Conservation (phyloP, 163 green algal genomes). For the Scenedesmus sp. region DNA sequence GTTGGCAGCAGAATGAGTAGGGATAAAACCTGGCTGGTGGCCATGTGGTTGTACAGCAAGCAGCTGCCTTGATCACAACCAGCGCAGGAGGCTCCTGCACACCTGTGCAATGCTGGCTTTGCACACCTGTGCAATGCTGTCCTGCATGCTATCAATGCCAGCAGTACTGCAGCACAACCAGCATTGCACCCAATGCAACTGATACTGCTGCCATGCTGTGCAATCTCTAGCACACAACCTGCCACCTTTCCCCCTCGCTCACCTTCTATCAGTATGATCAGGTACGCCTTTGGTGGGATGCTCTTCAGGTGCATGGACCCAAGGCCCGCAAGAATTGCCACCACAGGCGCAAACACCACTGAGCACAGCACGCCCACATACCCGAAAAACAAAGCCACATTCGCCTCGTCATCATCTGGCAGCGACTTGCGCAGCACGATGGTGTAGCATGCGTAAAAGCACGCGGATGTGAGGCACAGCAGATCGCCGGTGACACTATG, state of each 20-base stretch:
- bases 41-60: too few species aligned
- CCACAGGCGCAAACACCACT: slow-evolving; percentile 70
- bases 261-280: slow-evolving; percentile 63
- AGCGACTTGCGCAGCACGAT: slow-evolving; percentile 79
- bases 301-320: slow-evolving; percentile 39
- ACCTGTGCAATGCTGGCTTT: not conserved
- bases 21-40: too few species aligned
- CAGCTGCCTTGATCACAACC: too few species aligned
- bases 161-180: too few species aligned
- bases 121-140: not conserved
- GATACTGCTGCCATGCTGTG: not conserved
- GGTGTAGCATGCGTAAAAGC: slow-evolving; percentile 92
- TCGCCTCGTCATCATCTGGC: slow-evolving; percentile 77
- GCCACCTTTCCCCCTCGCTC: slow-evolving; percentile 8
- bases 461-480: slow-evolving; percentile 83
- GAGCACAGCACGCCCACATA: slow-evolving; percentile 83
- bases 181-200: not conserved
- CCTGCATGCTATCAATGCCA: too few species aligned
- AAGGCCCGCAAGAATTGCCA: slow-evolving; percentile 48
- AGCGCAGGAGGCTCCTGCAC: too few species aligned
- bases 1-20: not conserved
- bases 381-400: slow-evolving; percentile 89
- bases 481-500: slow-evolving; percentile 78
- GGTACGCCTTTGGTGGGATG: slow-evolving; percentile 51
- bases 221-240: not conserved